Conservation (phyloP, 129 eudicot species). For the Rutidosis leptorrhynchoides region DNA sequence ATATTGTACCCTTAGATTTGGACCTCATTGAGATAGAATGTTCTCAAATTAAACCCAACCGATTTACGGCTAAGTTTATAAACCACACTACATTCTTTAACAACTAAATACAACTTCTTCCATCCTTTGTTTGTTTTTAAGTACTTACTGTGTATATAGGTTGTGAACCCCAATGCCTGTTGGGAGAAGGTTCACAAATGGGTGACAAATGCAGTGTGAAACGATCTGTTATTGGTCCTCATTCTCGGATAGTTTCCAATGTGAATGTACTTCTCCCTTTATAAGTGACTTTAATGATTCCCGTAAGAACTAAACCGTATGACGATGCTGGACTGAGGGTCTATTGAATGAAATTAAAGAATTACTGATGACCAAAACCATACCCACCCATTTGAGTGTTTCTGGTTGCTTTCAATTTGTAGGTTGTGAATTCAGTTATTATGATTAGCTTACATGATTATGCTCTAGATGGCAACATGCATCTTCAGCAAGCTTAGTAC, state of each 20-base stretch:
- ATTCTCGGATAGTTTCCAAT: slow-evolving; percentile 91
- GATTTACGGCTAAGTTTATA: too few species aligned
- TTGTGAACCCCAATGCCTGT: slow-evolving; percentile 96
- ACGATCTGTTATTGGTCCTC: slow-evolving; percentile 89
- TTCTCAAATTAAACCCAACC: too few species aligned
- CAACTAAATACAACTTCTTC: too few species aligned
- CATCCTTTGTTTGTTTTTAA: neutral
- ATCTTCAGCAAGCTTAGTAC: slow-evolving; percentile 69
- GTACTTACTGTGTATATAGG: slow-evolving; percentile 38
- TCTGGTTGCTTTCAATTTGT: slow-evolving; percentile 8
- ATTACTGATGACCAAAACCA: neutral
- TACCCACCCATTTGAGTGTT: neutral
- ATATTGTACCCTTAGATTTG: too few species aligned
- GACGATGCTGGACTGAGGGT: neutral
- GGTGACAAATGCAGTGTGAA: slow-evolving; percentile 97
- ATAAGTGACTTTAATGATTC: neutral
- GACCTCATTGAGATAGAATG: too few species aligned
- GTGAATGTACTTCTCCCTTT: slow-evolving; percentile 61
- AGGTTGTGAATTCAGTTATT: slow-evolving; percentile 80
- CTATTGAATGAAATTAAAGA: neutral
- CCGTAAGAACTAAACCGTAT: slow-evolving; percentile 6
- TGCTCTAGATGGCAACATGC: too few species aligned
- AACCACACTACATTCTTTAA: too few species aligned
- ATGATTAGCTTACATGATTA: too few species aligned
- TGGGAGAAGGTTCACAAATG: slow-evolving; percentile 95